phyloP scores from a whole-genome alignment of 306 rosid species.

The Prunus mongolica region DNA sequence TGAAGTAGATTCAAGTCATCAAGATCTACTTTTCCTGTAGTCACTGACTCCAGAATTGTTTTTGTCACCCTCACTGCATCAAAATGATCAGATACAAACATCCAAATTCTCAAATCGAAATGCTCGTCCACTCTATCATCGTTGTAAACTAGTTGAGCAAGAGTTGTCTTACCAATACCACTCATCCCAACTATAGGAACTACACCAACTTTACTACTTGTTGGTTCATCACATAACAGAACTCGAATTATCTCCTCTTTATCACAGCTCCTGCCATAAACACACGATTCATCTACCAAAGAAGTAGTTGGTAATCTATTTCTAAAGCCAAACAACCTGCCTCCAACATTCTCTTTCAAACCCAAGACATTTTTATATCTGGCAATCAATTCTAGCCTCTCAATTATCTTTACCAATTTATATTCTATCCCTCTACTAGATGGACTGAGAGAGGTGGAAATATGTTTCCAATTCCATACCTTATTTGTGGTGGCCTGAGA shows the following conservation, averaged over 20 bases:
- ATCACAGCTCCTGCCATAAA: conserved; percentile 38
- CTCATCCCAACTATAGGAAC: conserved; percentile 26
- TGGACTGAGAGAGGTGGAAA: conserved; percentile 37
- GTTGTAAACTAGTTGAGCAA: conserved; percentile 29
- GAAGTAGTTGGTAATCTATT: conserved; percentile 38
- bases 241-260: conserved; percentile 25
- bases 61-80: conserved; percentile 37
- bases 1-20: conserved; percentile 50
- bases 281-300: conserved; percentile 40
- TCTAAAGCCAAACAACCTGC: conserved; percentile 7
- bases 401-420: conserved; percentile 28
- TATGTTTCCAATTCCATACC: conserved; percentile 36
- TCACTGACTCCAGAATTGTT: conserved; percentile 31
- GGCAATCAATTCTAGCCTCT: conserved; percentile 35
- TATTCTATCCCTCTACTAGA: conserved; percentile 29
- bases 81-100: conserved; percentile 29
- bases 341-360: conserved; percentile 31
- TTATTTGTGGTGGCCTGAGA: conserved; percentile 4
- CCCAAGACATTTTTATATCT: conserved; percentile 38
- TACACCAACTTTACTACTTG: conserved; percentile 6
- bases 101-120: conserved; percentile 26
- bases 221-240: conserved; percentile 12
- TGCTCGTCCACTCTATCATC: conserved; percentile 3
- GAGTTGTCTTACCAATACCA: conserved; percentile 47
- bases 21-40: conserved; percentile 13